Evolutionary conservation across 495 filamentous ascomycete genomes (phyloP).

Genomic region (Daldinia concentrica): DNA sequence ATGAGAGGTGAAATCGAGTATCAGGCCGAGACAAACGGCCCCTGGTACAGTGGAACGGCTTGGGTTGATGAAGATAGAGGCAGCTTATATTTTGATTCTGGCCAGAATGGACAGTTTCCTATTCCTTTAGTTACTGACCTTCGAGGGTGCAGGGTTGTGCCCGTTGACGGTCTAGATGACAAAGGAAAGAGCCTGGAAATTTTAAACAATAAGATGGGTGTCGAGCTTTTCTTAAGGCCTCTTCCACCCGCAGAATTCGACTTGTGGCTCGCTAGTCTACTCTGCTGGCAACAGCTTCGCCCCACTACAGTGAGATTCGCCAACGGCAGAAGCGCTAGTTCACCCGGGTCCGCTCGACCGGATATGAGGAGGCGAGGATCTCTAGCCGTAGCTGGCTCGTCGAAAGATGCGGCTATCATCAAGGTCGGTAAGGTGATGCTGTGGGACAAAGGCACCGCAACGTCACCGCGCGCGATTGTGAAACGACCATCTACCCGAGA

Average conservation of each 20-base stretch:
- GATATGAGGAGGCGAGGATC: slow-evolving; percentile 77
- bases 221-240: slow-evolving; percentile 79
- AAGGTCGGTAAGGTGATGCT: slow-evolving; percentile 95
- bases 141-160: slow-evolving; percentile 83
- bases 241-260: slow-evolving; percentile 80
- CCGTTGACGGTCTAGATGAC: slow-evolving; percentile 69
- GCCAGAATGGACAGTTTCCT: slow-evolving; percentile 59
- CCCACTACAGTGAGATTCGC: slow-evolving; percentile 55
- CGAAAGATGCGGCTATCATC: slow-evolving; percentile 87
- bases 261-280: slow-evolving; percentile 88
- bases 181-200: slow-evolving; percentile 82
- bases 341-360: slow-evolving; percentile 33
- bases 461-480: slow-evolving; percentile 62
- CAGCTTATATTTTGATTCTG: slow-evolving; percentile 68
- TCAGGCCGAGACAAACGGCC: slow-evolving; percentile 60
- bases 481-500: slow-evolving; percentile 59
- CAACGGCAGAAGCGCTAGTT: slow-evolving; percentile 37
- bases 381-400: slow-evolving; percentile 56
- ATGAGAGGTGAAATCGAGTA: slow-evolving; percentile 78
- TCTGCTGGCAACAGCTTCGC: slow-evolving; percentile 93
- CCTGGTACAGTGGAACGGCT: slow-evolving; percentile 70
- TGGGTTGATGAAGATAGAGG: slow-evolving; percentile 74
- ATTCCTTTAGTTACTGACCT: slow-evolving; percentile 76
- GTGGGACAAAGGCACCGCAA: slow-evolving; percentile 77
- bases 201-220: slow-evolving; percentile 71